Evolutionary conservation across 2,329 filamentous ascomycete species (phyloP).

Genomic region (Cladosporium sp.): DNA sequence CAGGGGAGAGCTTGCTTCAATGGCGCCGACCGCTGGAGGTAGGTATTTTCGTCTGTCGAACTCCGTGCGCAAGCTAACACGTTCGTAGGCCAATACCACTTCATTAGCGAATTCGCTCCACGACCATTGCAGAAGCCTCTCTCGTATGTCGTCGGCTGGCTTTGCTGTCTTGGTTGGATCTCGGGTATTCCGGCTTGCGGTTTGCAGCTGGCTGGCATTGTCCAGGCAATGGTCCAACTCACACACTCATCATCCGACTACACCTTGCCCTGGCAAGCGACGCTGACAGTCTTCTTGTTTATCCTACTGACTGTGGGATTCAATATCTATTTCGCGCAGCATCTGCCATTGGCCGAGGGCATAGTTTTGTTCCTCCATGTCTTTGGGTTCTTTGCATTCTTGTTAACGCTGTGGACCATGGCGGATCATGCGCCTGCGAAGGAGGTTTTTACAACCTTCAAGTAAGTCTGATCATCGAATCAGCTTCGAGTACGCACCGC

Average conservation of each 20-base stretch:
- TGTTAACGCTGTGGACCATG: conserved; percentile 42
- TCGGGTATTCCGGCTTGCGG: conserved; percentile 34
- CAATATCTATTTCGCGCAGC: conserved; percentile 39
- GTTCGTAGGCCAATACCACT: conserved; percentile 29
- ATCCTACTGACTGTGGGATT: conserved; percentile 36
- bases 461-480: conserved; percentile 35
- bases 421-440: conserved; percentile 32
- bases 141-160: conserved; percentile 50
- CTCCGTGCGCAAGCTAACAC: neutral
- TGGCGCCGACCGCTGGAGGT: conserved; percentile 36
- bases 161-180: conserved; percentile 37
- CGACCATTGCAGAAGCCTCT: conserved; percentile 44
- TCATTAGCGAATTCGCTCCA: conserved; percentile 46
- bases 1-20: conserved; percentile 35
- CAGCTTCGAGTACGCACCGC: neutral
- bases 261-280: conserved; percentile 35
- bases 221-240: conserved; percentile 35
- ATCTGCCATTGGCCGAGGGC: conserved; percentile 38
- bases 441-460: conserved; percentile 39
- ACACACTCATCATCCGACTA: conserved; percentile 26
- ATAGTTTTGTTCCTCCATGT: conserved; percentile 43
- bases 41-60: neutral
- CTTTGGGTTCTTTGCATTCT: conserved; percentile 46
- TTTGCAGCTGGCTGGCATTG: conserved; percentile 32
- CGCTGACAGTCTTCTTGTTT: conserved; percentile 39